Evolutionary conservation across 1,139 yeast species (phyloP).

Genomic region (Blastobotrys apis): DNA sequence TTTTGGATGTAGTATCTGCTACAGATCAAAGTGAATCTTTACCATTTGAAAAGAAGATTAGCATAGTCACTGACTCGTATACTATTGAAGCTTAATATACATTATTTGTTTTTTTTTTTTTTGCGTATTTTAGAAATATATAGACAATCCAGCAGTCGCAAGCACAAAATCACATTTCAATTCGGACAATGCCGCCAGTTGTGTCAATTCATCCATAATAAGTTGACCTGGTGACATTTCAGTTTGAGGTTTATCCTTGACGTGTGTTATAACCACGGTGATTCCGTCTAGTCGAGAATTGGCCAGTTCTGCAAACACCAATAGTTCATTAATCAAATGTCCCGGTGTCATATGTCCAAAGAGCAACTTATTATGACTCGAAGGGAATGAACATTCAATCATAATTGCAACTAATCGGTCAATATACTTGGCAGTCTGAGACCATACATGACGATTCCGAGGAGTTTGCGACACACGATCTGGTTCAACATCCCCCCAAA

Average conservation of each 20-base stretch:
- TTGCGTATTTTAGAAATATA: slow-evolving; percentile 1
- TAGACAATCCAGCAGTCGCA: slow-evolving; percentile 1
- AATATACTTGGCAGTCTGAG: slow-evolving; percentile 46
- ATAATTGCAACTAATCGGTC: slow-evolving; percentile 50
- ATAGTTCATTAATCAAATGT: slow-evolving; percentile 56
- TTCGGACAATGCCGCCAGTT: not conserved
- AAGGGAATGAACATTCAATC: slow-evolving; percentile 70
- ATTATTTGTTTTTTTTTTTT: slow-evolving; percentile 12
- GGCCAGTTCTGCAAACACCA: slow-evolving; percentile 33
- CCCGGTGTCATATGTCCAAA: slow-evolving; percentile 80
- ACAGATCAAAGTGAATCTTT: slow-evolving; percentile 45
- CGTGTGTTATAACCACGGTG: slow-evolving; percentile 62
- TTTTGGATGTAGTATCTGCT: slow-evolving; percentile 42
- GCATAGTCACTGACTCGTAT: slow-evolving; percentile 61
- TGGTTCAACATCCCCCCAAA: slow-evolving; percentile 82
- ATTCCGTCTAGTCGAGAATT: slow-evolving; percentile 40
- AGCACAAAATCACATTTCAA: not conserved
- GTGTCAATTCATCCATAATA: not conserved
- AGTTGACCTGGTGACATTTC: not conserved
- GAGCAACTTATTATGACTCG: slow-evolving; percentile 45
- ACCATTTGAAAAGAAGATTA: slow-evolving; percentile 67
- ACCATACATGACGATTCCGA: slow-evolving; percentile 55
- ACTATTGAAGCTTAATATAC: slow-evolving; percentile 41
- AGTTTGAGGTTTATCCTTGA: slow-evolving; percentile 46
- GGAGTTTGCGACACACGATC: slow-evolving; percentile 47